Conservation (phyloP, 2,329 filamentous ascomycete genomes). For the Sarocladium oryzae region DNA sequence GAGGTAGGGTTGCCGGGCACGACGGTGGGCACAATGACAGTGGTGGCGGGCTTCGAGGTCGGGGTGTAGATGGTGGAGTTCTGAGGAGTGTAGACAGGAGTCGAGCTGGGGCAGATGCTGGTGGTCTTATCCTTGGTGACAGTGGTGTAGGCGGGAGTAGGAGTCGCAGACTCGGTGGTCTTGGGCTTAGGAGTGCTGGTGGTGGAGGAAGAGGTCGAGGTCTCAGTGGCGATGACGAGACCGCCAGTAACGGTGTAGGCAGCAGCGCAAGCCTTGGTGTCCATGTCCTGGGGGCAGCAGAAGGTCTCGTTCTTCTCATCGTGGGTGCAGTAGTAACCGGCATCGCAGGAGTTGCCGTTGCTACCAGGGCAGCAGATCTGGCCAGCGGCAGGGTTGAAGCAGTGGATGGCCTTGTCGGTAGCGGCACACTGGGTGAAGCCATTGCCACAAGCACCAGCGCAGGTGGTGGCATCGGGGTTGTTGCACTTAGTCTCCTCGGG, state of each 20-base stretch:
- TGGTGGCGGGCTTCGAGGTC: constrained; percentile 17
- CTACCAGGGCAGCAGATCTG: constrained; percentile 53
- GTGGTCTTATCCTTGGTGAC: constrained; percentile 21
- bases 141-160: constrained; percentile 20
- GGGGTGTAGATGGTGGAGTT: constrained; percentile 21
- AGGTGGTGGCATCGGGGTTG: constrained; percentile 36
- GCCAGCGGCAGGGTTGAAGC: constrained; percentile 45
- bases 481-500: constrained; percentile 43
- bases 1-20: constrained; percentile 25
- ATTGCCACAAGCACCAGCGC: constrained; percentile 48
- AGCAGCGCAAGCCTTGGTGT: constrained; percentile 47
- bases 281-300: constrained; percentile 54
- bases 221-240: constrained; percentile 31
- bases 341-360: constrained; percentile 54
- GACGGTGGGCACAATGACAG: constrained; percentile 13
- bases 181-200: constrained; percentile 20
- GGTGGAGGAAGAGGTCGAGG: constrained; percentile 21
- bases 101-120: constrained; percentile 19
- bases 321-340: constrained; percentile 57
- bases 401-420: constrained; percentile 45
- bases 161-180: constrained; percentile 20
- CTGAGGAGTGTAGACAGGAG: constrained; percentile 19
- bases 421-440: constrained; percentile 44
- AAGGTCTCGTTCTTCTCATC: constrained; percentile 44
- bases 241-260: constrained; percentile 43